A percentile compares a stretch with the other conserved stretches of the same genome.
Evolutionary conservation across 345 rosid species (phyloP).

Genomic region (Populus alba): DNA sequence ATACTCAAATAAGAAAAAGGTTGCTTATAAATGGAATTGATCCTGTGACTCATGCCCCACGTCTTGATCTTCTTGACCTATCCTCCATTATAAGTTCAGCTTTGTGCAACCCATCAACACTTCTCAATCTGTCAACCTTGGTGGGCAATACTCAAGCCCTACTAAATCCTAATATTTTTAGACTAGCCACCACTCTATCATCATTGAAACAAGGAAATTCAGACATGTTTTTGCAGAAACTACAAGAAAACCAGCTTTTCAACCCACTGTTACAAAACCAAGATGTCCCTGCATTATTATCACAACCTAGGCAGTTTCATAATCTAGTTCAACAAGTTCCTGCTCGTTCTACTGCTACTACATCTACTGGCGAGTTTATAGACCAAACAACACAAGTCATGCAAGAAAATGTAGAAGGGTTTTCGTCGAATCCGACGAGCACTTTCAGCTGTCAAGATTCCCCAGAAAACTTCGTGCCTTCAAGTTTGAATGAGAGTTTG

Average conservation of each 20-base stretch:
- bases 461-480: constrained; percentile 22
- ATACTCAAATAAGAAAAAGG: constrained; percentile 84
- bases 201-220: constrained; percentile 53
- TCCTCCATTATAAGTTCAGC: constrained; percentile 62
- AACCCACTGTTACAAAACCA: constrained; percentile 27
- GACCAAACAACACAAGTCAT: constrained; percentile 32
- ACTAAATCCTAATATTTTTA: constrained; percentile 45
- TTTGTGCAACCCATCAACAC: constrained; percentile 39
- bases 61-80: constrained; percentile 68
- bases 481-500: constrained; percentile 18
- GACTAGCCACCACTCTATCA: constrained; percentile 38
- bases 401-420: constrained; percentile 21
- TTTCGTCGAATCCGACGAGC: not conserved
- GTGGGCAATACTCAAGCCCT: constrained; percentile 41
- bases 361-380: constrained; percentile 9
- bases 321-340: constrained; percentile 17
- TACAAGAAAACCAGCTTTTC: constrained; percentile 40
- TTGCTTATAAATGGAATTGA: constrained; percentile 83
- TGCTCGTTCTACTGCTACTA: constrained; percentile 22
- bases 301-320: constrained; percentile 24
- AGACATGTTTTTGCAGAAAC: constrained; percentile 27
- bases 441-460: constrained; percentile 14
- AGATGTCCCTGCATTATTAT: not conserved
- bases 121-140: constrained; percentile 42
- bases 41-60: constrained; percentile 88